A percentile compares a stretch with the other conserved stretches of the same genome.
Conservation (phyloP, 345 rosid species). For the Linum usitatissimum region DNA sequence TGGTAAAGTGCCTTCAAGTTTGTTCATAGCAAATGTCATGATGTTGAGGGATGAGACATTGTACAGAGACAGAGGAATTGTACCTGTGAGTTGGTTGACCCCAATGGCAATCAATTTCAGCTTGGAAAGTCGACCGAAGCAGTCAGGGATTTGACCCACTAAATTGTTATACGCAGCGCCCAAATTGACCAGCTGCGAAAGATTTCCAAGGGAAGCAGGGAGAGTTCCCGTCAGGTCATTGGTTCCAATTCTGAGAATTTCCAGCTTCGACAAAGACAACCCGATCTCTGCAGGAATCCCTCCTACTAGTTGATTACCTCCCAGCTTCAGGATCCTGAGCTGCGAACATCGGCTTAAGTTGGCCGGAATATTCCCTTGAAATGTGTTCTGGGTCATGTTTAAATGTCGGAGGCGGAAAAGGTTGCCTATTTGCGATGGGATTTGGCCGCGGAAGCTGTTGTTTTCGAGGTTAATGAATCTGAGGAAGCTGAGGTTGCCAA, state of each 20-base stretch:
- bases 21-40: neutral
- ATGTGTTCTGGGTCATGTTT: neutral
- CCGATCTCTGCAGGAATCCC: conserved; percentile 10
- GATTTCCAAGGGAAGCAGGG: conserved; percentile 9
- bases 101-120: conserved; percentile 3
- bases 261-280: conserved; percentile 1
- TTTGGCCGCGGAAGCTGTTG: neutral
- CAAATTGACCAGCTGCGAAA: conserved; percentile 4
- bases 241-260: neutral
- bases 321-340: neutral
- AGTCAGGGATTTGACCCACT: neutral
- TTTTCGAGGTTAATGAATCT: neutral
- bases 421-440: neutral
- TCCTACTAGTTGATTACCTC: neutral
- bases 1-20: conserved; percentile 5
- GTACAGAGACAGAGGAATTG: conserved; percentile 11
- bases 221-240: conserved; percentile 2
- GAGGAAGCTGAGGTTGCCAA: conserved; percentile 12
- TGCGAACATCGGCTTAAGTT: conserved; percentile 5
- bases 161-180: conserved; percentile 4
- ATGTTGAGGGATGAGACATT: conserved; percentile 3
- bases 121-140: conserved; percentile 3
- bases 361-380: conserved; percentile 8
- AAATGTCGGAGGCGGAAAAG: neutral
- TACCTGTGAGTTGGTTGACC: conserved; percentile 8